These are phyloP conservation scores for Strobilomyces confusus DNA, from an alignment of 768 basidiomycete species.

Conservation along the genomic window DNA sequence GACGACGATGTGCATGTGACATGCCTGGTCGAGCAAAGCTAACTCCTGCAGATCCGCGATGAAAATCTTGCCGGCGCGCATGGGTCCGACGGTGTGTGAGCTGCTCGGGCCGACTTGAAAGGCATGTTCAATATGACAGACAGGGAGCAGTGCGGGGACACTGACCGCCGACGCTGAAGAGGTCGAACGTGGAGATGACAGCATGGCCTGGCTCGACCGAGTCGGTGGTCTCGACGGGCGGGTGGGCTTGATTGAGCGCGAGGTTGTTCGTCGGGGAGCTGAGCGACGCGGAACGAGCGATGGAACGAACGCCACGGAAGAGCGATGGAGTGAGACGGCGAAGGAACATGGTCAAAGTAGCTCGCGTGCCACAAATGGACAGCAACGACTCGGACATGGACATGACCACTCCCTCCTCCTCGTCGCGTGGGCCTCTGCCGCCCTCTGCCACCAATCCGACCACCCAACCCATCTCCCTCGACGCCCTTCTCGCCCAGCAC, in stretches of 20 bases:
- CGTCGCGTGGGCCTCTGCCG: too few species aligned
- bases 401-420: too few species aligned
- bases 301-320: conserved; percentile 6
- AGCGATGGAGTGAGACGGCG: background rate
- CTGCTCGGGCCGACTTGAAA: conserved; percentile 55
- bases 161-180: conserved; percentile 87
- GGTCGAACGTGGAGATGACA: conserved; percentile 89
- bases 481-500: conserved; percentile 53
- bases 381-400: too few species aligned
- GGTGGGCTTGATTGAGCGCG: background rate
- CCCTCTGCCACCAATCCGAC: conserved; percentile 29
- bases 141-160: background rate
- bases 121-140: conserved; percentile 17
- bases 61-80: conserved; percentile 91
- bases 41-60: conserved; percentile 69
- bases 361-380: too few species aligned
- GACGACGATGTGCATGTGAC: conserved; percentile 6
- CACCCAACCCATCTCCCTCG: conserved; percentile 41
- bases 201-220: conserved; percentile 63
- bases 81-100: conserved; percentile 74
- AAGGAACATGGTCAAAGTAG: too few species aligned
- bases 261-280: conserved; percentile 7
- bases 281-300: conserved; percentile 11
- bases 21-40: conserved; percentile 63
- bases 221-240: conserved; percentile 5